phyloP scores from a whole-genome alignment of 2,329 filamentous ascomycete species.

The Hawksworthiomyces lignivorus region DNA sequence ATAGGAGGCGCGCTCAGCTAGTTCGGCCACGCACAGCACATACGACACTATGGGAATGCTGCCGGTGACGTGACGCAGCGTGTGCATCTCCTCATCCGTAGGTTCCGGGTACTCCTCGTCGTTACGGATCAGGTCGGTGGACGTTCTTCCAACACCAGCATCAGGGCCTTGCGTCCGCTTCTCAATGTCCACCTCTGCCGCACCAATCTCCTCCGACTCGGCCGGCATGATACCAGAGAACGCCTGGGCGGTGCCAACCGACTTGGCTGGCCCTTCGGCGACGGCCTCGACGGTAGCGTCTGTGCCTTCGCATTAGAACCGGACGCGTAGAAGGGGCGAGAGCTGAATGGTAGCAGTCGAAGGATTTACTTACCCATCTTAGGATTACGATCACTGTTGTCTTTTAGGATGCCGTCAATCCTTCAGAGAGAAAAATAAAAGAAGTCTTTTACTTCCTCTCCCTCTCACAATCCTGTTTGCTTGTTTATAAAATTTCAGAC shows the following conservation, averaged over 20 bases:
- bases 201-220: slow-evolving; percentile 3
- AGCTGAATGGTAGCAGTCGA: too few species aligned
- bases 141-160: too few species aligned
- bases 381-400: too few species aligned
- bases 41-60: slow-evolving; percentile 36
- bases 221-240: slow-evolving; percentile 4
- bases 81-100: slow-evolving; percentile 37
- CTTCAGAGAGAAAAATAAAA: too few species aligned
- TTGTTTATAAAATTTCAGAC: too few species aligned
- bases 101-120: slow-evolving; percentile 26
- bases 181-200: background rate
- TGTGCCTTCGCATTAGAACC: background rate
- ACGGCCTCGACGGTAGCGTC: background rate
- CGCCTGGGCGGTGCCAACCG: slow-evolving; percentile 1
- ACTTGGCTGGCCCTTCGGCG: background rate
- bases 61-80: slow-evolving; percentile 38
- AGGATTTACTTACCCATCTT: too few species aligned
- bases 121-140: too few species aligned
- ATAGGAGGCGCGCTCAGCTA: slow-evolving; percentile 45
- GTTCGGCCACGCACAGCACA: slow-evolving; percentile 40
- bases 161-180: background rate
- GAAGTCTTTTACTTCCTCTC: too few species aligned
- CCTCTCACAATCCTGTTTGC: too few species aligned
- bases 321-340: too few species aligned
- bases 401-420: too few species aligned